Evolutionary conservation across 805 yeast genomes (phyloP), one percentile per base, ranked within the genome.

Genomic region (Candida anglica): DNA sequence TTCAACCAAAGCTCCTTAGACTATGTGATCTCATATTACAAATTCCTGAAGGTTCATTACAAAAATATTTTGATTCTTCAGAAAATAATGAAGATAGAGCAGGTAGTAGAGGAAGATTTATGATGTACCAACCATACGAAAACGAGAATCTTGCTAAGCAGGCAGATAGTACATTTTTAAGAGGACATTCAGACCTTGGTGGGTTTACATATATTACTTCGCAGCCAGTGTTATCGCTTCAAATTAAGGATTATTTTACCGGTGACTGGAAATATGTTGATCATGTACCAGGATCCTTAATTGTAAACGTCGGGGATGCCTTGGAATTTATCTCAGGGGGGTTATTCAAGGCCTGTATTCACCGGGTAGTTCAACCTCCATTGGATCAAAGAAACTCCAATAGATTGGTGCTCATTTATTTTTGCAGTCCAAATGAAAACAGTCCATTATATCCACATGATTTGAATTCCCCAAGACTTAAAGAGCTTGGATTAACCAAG

Each of bases 331-430:
- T 63, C 21, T 57, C 69, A 15, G 76, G 75, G 4, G 70, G 69
- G 0, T 67, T 62, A 36, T 71, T 69, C 50, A 64, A 65, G 34
- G 64, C 72, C 10, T 58, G 71, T 6, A 53, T 70, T 28, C 76
- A 71, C 35, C 45, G 75, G 29, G 76, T 71, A 4, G 60, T 66
- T 13, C 60, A 66, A 20, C 74, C 75, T 5, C 74, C 73, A 4
- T 37, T 34, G 3, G 71, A 68, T 32, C 76, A 71, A 42, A 42
- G 40, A 16, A 36, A 45, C 1, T 56, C 49, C 40, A 47, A 55
- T 15, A 52, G 75, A 33, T 53, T 63, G 37, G 63, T 65, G 4
- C 38, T 68, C 3, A 68, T 70, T 15, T 67, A 69, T 37, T 70
- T 70, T 48, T 54, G 63, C 32, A 59, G 65, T 41, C 70, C 73